These are phyloP conservation scores for Rhodotorula diobovata DNA, from an alignment of 768 basidiomycete genomes.

Conservation along the genomic window DNA sequence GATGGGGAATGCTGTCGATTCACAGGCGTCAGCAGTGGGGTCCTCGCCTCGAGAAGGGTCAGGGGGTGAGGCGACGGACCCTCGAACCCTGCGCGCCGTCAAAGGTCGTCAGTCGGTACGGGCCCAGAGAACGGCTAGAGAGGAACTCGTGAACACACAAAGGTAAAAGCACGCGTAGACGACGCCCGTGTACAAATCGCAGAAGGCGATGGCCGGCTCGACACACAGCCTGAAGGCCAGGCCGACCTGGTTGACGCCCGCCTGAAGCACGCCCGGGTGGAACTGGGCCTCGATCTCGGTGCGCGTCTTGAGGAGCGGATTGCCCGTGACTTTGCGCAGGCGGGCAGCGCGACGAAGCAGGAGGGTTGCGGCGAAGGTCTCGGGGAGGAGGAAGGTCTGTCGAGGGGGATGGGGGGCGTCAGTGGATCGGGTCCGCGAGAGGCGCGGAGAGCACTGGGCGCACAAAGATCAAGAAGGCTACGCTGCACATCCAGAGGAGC, in stretches of 20 bases:
- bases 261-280: neutral
- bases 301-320: constrained; percentile 43
- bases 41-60: too few relatives aligned
- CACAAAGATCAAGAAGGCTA: constrained; percentile 43
- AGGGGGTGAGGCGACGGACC: too few relatives aligned
- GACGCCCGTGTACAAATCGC: constrained; percentile 45
- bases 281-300: constrained; percentile 42
- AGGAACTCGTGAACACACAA: constrained; percentile 5
- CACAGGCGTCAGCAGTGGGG: too few relatives aligned
- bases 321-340: constrained; percentile 48
- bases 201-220: constrained; percentile 46
- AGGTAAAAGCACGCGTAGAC: constrained; percentile 21
- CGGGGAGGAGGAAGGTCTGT: constrained; percentile 45
- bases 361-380: constrained; percentile 48
- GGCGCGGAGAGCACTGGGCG: constrained; percentile 15
- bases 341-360: constrained; percentile 48
- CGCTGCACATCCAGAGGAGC: constrained; percentile 46
- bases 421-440: too few relatives aligned
- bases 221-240: constrained; percentile 42
- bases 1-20: constrained; percentile 45
- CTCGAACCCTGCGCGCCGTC: constrained; percentile 41
- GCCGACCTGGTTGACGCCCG: constrained; percentile 35
- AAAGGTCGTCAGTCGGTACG: too few relatives aligned
- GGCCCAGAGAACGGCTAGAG: too few relatives aligned
- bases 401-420: too few relatives aligned